Evolutionary conservation across 257 asterid genomes (phyloP), one percentile per base, ranked within the genome.

Genomic region (Nicotiana knightiana): DNA sequence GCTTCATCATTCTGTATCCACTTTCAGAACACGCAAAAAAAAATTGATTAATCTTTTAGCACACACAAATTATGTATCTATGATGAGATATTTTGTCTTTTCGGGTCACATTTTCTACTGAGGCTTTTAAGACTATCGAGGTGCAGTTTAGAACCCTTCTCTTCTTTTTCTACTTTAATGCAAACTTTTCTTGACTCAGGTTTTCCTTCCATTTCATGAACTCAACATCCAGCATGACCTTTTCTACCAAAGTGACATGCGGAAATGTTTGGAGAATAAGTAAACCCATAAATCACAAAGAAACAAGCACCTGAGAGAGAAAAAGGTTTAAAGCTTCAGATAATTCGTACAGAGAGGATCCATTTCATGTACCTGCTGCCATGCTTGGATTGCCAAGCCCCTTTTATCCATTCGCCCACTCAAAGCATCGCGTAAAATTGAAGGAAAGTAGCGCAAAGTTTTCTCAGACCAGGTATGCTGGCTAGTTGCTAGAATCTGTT

Each of bases 401-500:
- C 97, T 89, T 83, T 93, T 93, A 86, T 94, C 98, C 57, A 87
- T 85, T 80, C 99, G 90, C 24, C 95, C 97, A 61, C 87, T 87
- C 93, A 96, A 91, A 83, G 93, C 93, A 84, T 96, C 99, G 79
- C 93, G 97, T 67, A 96, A 75, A 82, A 93, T 85, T 79, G 97
- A 84, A 81, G 99, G 99, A 86, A 96, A 96, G 88, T 93, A 88
- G 81, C 92, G 97, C 83, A 94, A 88, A 82, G 99, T 94, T 88
- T 96, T 94, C 86, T 96, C 99, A 26, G 99, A 96, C 99, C 99
- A 96, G n/a, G 97, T 88, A 89, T 96, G 99, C 83, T 93, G 98
- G 88, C 99, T 96, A 84, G 94, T 89, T 76, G 97, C 95, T 58
- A 94, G 87, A 88, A 96, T 89, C 85, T 94, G 98, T 81, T 96